These are phyloP conservation scores for Ploettnerulaceae sp. DNA, from an alignment of 2,329 filamentous ascomycete species.

Conservation along the genomic window DNA sequence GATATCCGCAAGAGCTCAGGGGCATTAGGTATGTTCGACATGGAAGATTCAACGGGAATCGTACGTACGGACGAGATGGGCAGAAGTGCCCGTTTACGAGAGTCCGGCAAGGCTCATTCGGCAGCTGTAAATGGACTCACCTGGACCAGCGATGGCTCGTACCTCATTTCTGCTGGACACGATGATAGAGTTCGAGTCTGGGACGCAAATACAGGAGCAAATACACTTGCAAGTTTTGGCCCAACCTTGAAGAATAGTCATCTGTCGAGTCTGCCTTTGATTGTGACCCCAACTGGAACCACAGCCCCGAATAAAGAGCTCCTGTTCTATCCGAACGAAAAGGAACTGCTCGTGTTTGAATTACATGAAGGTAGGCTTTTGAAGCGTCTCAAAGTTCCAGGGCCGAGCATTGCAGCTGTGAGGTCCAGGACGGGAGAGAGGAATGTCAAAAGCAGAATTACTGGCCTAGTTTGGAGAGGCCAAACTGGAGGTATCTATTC, in stretches of 20 bases:
- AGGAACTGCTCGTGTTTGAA: slow-evolving; percentile 75
- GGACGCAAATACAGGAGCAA: slow-evolving; percentile 74
- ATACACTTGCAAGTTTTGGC: slow-evolving; percentile 85
- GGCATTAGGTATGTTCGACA: slow-evolving; percentile 71
- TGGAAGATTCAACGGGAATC: slow-evolving; percentile 75
- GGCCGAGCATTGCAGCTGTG: slow-evolving; percentile 46
- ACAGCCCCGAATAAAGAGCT: slow-evolving; percentile 55
- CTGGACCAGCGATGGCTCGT: slow-evolving; percentile 76
- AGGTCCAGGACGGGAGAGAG: slow-evolving; percentile 46
- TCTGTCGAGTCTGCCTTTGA: slow-evolving; percentile 55
- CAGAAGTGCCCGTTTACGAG: slow-evolving; percentile 39
- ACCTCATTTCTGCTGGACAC: slow-evolving; percentile 75
- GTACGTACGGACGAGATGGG: slow-evolving; percentile 38
- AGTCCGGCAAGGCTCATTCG: slow-evolving; percentile 62
- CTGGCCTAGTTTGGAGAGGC: slow-evolving; percentile 68
- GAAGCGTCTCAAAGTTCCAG: slow-evolving; percentile 64
- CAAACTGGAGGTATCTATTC: slow-evolving; percentile 70
- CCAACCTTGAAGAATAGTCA: slow-evolving; percentile 72
- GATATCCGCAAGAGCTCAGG: slow-evolving; percentile 77
- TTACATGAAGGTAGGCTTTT: slow-evolving; percentile 71
- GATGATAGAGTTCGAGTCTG: slow-evolving; percentile 84
- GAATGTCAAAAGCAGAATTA: slow-evolving; percentile 62
- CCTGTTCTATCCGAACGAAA: slow-evolving; percentile 76
- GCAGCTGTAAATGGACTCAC: slow-evolving; percentile 79
- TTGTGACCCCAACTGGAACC: slow-evolving; percentile 57